A percentile compares a stretch with the other conserved stretches of the same genome.
These are phyloP conservation scores for Austroboletus olivaceoglutinosus DNA, from an alignment of 1,284 basidiomycete species.

Conservation along the genomic window DNA sequence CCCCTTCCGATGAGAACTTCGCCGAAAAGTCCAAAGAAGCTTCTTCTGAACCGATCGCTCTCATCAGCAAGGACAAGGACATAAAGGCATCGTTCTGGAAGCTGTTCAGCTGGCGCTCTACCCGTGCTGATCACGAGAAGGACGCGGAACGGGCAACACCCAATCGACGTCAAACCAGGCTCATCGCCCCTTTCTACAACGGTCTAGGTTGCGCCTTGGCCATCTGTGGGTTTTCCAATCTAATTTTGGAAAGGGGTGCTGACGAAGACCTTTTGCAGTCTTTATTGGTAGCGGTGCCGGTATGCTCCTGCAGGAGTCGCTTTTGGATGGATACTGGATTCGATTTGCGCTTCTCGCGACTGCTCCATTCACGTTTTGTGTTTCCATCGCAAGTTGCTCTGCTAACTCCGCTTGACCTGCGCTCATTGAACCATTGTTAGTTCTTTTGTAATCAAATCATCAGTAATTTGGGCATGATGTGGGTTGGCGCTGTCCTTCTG, in stretches of 20 bases:
- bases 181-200: conserved; percentile 75
- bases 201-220: conserved; percentile 68
- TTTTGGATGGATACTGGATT: conserved; percentile 59
- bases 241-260: background rate
- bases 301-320: conserved; percentile 61
- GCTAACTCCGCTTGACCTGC: background rate
- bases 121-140: conserved; percentile 18
- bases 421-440: conserved; percentile 45
- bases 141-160: conserved; percentile 52
- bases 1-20: conserved; percentile 52
- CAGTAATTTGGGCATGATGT: conserved; percentile 59
- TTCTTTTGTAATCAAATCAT: conserved; percentile 65
- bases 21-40: conserved; percentile 42
- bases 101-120: conserved; percentile 36
- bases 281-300: conserved; percentile 58
- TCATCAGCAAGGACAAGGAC: conserved; percentile 33
- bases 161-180: conserved; percentile 46
- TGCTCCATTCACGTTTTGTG: conserved; percentile 70
- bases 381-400: conserved; percentile 58
- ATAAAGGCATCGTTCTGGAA: conserved; percentile 24
- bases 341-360: conserved; percentile 67
- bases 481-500: conserved; percentile 6
- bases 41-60: conserved; percentile 14
- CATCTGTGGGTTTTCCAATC: conserved; percentile 47
- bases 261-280: conserved; percentile 38